Evolutionary conservation across 83 land plant species (phyloP).

Genomic region (Larix sibirica): DNA sequence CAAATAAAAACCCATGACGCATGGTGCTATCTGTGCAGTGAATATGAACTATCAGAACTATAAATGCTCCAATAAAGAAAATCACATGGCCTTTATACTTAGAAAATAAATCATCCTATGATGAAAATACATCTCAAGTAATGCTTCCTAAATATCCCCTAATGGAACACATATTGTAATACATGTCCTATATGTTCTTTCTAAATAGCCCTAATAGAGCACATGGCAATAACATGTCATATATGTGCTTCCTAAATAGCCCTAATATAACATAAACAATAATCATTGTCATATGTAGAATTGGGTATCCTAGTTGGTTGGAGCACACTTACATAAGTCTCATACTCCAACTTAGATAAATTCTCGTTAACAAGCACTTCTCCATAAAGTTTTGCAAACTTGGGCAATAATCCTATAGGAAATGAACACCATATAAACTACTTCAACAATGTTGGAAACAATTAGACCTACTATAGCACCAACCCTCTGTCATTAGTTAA

Average conservation of each 20-base stretch:
- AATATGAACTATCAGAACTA: too few relatives aligned
- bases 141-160: background rate
- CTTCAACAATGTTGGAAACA: background rate
- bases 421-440: background rate
- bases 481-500: too few relatives aligned
- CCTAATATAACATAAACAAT: constrained; percentile 49
- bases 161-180: background rate
- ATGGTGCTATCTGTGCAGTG: too few relatives aligned
- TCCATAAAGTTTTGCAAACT: constrained; percentile 63
- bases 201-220: constrained; percentile 73
- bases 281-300: constrained; percentile 65
- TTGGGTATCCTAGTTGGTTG: constrained; percentile 44
- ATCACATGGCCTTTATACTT: too few relatives aligned
- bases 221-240: constrained; percentile 59
- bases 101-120: background rate
- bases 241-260: constrained; percentile 71
- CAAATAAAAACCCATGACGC: too few relatives aligned
- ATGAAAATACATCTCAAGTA: background rate
- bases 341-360: constrained; percentile 57
- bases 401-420: constrained; percentile 51
- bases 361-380: constrained; percentile 74
- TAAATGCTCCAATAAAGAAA: background rate
- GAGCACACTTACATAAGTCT: constrained; percentile 73
- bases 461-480: too few relatives aligned
- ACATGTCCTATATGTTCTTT: constrained; percentile 22